phyloP scores from a whole-genome alignment of 768 basidiomycete species.

The Mycena olivaceomarginata region DNA sequence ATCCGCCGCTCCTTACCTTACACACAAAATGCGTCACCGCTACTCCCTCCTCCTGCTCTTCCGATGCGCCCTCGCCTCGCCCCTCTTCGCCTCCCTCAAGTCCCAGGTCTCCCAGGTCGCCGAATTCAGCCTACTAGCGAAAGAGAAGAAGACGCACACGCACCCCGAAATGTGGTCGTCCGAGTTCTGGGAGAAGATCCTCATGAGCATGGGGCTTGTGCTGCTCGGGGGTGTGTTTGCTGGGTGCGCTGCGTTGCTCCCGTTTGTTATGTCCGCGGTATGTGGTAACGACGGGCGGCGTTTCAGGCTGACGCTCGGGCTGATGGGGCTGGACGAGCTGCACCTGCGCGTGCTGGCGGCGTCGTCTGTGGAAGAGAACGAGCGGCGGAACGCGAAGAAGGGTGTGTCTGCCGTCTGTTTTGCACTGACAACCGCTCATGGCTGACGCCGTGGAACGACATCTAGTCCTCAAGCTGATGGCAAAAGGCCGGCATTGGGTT shows the following conservation, averaged over 20 bases:
- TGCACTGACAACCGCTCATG: no score
- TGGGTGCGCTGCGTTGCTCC: conserved; percentile 68
- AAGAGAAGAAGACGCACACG: conserved; percentile 19
- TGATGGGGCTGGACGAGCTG: conserved; percentile 60
- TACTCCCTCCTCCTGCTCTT: no score
- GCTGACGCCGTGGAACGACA: conserved; percentile 42
- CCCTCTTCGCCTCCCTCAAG: neutral
- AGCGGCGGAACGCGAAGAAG: conserved; percentile 82
- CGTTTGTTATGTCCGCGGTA: no score
- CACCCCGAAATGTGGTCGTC: conserved; percentile 38
- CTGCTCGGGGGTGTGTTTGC: conserved; percentile 94
- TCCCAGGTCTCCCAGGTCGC: no score
- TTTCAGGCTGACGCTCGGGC: conserved; percentile 87
- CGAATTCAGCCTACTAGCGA: no score
- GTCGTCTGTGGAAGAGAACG: conserved; percentile 83
- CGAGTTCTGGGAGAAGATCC: conserved; percentile 83
- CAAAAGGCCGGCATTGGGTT: conserved; percentile 92
- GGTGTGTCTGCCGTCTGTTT: conserved; percentile 54
- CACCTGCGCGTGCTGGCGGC: conserved; percentile 91
- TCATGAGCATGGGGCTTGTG: conserved; percentile 81
- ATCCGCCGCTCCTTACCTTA: no score
- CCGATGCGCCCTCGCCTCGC: no score
- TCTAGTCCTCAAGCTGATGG: conserved; percentile 73
- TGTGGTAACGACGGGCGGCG: neutral
- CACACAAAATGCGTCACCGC: no score